Evolutionary conservation across 164 flowering plant genomes (phyloP), one percentile per base, ranked within the genome.

Genomic region (Euptelea pleiosperma): DNA sequence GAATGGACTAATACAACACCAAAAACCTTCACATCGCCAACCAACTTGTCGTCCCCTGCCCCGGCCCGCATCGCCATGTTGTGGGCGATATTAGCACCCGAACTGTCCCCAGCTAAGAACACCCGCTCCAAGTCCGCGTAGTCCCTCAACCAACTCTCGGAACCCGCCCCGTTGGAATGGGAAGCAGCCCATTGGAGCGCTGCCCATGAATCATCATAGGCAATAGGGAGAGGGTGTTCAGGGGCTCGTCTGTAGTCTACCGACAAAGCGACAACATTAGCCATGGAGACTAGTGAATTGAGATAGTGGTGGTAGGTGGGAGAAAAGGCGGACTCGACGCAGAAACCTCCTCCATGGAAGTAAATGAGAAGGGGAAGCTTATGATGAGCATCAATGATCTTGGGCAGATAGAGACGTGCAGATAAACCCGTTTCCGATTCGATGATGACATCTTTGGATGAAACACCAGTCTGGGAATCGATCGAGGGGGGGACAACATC

Each of bases 181-280:
- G 75, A 55, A 2, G 39, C 68, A 0, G 61, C 65, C 84, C 84
- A 79, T 29, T 72, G 29, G 21, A 74, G 28, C 0, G 76, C 77
- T 0, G 59, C 72, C 77, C 78, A 79, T 1, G 80, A 59, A 24
- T 82, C 83, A 1, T 79, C 75, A 37, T 74, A 78, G 5, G 69
- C 70, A 5, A 49, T 37, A 0, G 82, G 82, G 4, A 79, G n/a
- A 5, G 69, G 77, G 53, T 71, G 64, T 55, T 75, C 83, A 0
- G 81, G 77, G 6, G 73, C 74, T 9, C 46, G 37, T 36, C 76
- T 53, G 54, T 70, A 78, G 12, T 69, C 39, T 0, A 78, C 72
- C 0, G 80, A 75, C 3, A 78, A 58, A 0, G 66, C 72, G 8
- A 75, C 28, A 0, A 61, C 64, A 15, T 63, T 57, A 22, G 82